phyloP scores from a whole-genome alignment of 169 alveolate species.

The Cryptosporidium ubiquitum region DNA sequence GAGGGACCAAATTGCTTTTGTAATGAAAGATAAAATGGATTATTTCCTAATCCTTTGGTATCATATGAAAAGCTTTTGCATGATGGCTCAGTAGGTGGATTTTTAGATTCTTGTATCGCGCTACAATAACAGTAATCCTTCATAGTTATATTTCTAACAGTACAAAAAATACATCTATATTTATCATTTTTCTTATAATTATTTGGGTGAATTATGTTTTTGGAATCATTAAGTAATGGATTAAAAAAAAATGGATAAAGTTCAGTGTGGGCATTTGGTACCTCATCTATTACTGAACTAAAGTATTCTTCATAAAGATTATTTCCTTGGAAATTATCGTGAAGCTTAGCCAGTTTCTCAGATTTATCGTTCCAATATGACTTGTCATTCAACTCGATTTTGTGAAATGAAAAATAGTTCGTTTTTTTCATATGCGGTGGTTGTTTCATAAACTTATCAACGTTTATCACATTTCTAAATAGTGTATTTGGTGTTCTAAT shows the following conservation, averaged over 20 bases:
- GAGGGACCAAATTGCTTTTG: conserved; percentile 31
- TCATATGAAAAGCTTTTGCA: background rate
- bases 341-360: background rate
- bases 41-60: conserved; percentile 39
- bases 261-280: background rate
- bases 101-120: background rate
- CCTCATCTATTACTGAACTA: background rate
- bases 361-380: conserved; percentile 72
- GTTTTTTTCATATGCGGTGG: conserved; percentile 62
- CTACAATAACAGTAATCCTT: conserved; percentile 26
- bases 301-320: background rate
- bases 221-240: background rate
- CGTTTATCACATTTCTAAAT: conserved; percentile 15
- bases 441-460: conserved; percentile 32
- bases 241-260: background rate
- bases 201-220: background rate
- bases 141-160: background rate
- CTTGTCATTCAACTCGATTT: conserved; percentile 39
- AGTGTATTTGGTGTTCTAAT: conserved; percentile 54
- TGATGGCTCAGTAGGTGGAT: conserved; percentile 12
- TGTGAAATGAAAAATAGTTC: conserved; percentile 12
- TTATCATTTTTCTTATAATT: background rate
- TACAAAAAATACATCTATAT: conserved; percentile 15
- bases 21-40: conserved; percentile 33
- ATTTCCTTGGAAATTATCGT: background rate